Percentiles rank a stretch among this genome's conserved stretches.
Conservation (phyloP, 2,329 filamentous ascomycete genomes). For the Pyrenophora graminea region DNA sequence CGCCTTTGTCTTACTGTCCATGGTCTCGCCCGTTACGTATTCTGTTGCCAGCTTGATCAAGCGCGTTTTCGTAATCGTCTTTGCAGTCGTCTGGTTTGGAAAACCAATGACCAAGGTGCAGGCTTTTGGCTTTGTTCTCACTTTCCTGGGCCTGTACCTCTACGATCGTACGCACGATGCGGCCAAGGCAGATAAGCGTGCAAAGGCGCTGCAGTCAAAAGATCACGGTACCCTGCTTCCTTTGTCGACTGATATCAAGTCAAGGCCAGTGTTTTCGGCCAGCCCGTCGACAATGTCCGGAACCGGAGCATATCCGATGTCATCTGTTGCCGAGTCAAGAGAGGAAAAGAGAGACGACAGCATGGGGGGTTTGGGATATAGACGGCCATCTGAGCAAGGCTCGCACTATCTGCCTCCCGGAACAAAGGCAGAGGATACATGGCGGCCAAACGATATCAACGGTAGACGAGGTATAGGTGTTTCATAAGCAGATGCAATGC, state of each 20-base stretch:
- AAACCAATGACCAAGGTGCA: slow-evolving; percentile 84
- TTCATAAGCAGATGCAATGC: slow-evolving; percentile 17
- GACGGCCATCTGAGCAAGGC: slow-evolving; percentile 46
- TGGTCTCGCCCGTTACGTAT: slow-evolving; percentile 96
- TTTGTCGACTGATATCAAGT: slow-evolving; percentile 51
- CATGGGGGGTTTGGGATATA: slow-evolving; percentile 53
- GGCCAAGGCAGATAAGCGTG: slow-evolving; percentile 83
- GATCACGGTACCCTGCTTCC: slow-evolving; percentile 69
- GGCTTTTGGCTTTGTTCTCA: slow-evolving; percentile 81
- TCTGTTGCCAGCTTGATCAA: slow-evolving; percentile 96
- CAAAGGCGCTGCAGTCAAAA: slow-evolving; percentile 66
- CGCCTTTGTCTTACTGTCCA: slow-evolving; percentile 87
- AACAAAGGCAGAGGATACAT: slow-evolving; percentile 85
- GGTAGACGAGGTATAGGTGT: slow-evolving; percentile 31
- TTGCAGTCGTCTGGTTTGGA: slow-evolving; percentile 95
- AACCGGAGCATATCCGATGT: slow-evolving; percentile 35
- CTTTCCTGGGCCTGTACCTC: slow-evolving; percentile 89
- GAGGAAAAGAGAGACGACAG: slow-evolving; percentile 65
- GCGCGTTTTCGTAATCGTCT: slow-evolving; percentile 92
- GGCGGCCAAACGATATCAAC: slow-evolving; percentile 53
- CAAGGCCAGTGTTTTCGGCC: slow-evolving; percentile 44
- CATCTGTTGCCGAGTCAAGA: slow-evolving; percentile 31
- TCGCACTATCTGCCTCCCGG: slow-evolving; percentile 72
- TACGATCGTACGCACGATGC: slow-evolving; percentile 92
- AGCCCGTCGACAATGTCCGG: slow-evolving; percentile 45